Evolutionary conservation across 768 basidiomycete genomes (phyloP).

Genomic region (Lactifluus echinatus): DNA sequence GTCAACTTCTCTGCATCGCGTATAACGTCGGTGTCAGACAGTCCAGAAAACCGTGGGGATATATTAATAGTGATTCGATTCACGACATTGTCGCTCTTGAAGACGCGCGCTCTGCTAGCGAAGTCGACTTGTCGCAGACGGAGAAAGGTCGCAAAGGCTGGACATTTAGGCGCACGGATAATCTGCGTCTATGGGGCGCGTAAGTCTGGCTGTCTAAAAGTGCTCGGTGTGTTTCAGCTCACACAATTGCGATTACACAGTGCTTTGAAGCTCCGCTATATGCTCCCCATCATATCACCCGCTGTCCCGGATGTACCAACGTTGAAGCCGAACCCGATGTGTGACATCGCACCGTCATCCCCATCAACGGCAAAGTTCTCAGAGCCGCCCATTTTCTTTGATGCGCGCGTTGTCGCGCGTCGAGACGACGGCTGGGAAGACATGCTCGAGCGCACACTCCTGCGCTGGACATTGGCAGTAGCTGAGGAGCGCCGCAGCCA

Average conservation of each 20-base stretch:
- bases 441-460: slow-evolving; percentile 59
- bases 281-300: slow-evolving; percentile 57
- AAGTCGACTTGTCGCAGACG: slow-evolving; percentile 26
- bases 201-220: slow-evolving; percentile 31
- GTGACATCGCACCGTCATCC: slow-evolving; percentile 19
- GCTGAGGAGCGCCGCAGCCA: slow-evolving; percentile 50
- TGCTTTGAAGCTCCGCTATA: slow-evolving; percentile 76
- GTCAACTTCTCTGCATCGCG: slow-evolving; percentile 69
- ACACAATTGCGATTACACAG: slow-evolving; percentile 27
- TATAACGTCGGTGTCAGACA: slow-evolving; percentile 77
- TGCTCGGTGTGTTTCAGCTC: not conserved
- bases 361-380: slow-evolving; percentile 28
- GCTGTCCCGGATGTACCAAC: slow-evolving; percentile 29
- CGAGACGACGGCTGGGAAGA: slow-evolving; percentile 73
- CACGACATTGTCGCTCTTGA: slow-evolving; percentile 74
- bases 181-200: slow-evolving; percentile 80
- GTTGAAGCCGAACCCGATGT: slow-evolving; percentile 21
- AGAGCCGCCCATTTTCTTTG: slow-evolving; percentile 53
- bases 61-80: slow-evolving; percentile 64
- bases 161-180: slow-evolving; percentile 84
- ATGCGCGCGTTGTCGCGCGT: slow-evolving; percentile 63
- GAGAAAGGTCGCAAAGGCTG: slow-evolving; percentile 51
- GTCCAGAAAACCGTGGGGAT: slow-evolving; percentile 83
- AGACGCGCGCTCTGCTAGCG: slow-evolving; percentile 31
- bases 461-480: slow-evolving; percentile 59